Evolutionary conservation across 2,329 filamentous ascomycete genomes (phyloP).

Genomic region (Cadophora sp.): DNA sequence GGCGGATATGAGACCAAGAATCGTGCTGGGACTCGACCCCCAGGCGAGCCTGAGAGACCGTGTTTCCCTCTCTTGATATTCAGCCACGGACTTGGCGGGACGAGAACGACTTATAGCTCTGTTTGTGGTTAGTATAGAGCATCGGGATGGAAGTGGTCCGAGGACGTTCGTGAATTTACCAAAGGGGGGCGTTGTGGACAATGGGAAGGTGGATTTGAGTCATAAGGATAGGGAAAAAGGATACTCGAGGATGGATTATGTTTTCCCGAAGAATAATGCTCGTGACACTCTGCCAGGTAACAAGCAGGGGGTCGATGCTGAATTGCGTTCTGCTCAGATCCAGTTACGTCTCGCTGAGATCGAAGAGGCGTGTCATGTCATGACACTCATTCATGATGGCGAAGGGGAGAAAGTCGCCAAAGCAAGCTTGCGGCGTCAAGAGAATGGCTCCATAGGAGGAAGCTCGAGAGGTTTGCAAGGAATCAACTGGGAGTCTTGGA

Average conservation of each 20-base stretch:
- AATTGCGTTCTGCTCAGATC: slow-evolving; percentile 66
- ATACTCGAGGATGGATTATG: slow-evolving; percentile 63
- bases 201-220: slow-evolving; percentile 41
- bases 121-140: slow-evolving; percentile 70
- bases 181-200: slow-evolving; percentile 46
- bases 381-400: slow-evolving; percentile 61
- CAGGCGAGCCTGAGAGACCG: slow-evolving; percentile 49
- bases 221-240: slow-evolving; percentile 47
- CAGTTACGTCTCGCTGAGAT: slow-evolving; percentile 68
- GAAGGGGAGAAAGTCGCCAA: slow-evolving; percentile 56
- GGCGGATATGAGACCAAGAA: slow-evolving; percentile 49
- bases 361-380: slow-evolving; percentile 64
- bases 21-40: slow-evolving; percentile 48
- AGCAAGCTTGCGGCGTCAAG: slow-evolving; percentile 59
- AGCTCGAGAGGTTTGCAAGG: slow-evolving; percentile 64
- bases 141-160: slow-evolving; percentile 68
- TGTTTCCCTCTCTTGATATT: slow-evolving; percentile 69
- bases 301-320: slow-evolving; percentile 63
- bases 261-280: slow-evolving; percentile 64
- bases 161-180: slow-evolving; percentile 65
- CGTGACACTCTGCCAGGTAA: slow-evolving; percentile 60
- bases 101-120: slow-evolving; percentile 65
- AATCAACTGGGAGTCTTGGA: slow-evolving; percentile 62
- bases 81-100: slow-evolving; percentile 70
- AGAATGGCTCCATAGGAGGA: slow-evolving; percentile 59